phyloP scores from a whole-genome alignment of 179 eudicot genomes.

The Nepenthes alata region DNA sequence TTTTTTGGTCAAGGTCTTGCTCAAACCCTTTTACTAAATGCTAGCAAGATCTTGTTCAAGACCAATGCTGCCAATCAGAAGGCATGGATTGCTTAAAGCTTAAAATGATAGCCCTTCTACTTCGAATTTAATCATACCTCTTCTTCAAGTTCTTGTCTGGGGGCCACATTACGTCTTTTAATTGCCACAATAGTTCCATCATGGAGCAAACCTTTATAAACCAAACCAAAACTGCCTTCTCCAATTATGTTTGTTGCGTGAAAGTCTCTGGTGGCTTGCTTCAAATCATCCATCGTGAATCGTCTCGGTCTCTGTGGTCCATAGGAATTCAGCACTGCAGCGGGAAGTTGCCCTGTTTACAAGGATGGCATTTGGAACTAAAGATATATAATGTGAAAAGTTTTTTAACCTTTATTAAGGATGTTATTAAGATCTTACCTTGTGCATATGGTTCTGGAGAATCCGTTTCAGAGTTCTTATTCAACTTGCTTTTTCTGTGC shows the following conservation, averaged over 20 bases:
- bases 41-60: no score
- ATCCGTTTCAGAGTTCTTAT: constrained; percentile 31
- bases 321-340: no score
- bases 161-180: neutral
- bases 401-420: neutral
- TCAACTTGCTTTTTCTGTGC: constrained; percentile 8
- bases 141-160: neutral
- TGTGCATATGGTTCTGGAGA: constrained; percentile 38
- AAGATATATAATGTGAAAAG: neutral
- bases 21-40: no score
- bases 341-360: no score
- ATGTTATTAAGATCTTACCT: constrained; percentile 16
- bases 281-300: constrained; percentile 8
- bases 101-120: no score
- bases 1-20: no score
- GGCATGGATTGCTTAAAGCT: no score
- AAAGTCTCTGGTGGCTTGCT: neutral
- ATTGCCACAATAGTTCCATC: neutral
- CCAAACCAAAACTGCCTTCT: neutral
- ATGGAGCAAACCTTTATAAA: constrained; percentile 1
- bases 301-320: neutral
- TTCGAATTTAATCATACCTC: neutral
- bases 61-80: no score
- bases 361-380: no score
- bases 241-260: neutral